Conservation (phyloP, 805 yeast species). For the Jamesozyma gamospora region DNA sequence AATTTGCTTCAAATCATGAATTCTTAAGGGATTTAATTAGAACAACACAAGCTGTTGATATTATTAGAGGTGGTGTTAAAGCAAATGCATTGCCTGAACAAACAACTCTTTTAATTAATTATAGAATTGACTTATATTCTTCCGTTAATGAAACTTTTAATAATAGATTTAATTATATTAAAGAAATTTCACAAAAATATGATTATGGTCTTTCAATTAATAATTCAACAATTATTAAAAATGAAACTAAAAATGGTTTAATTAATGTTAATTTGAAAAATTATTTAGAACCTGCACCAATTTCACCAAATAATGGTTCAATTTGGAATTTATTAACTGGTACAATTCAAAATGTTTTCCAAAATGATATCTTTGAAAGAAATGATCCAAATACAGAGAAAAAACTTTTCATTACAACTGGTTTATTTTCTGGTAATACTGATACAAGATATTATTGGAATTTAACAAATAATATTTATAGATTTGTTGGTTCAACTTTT, state of each 20-base stretch:
- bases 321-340: conserved; percentile 40
- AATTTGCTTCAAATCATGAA: conserved; percentile 11
- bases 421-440: conserved; percentile 48
- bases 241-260: conserved; percentile 23
- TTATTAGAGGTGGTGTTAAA: conserved; percentile 63
- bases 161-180: conserved; percentile 30
- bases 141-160: conserved; percentile 35
- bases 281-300: conserved; percentile 33
- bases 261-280: conserved; percentile 18
- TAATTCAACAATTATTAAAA: conserved; percentile 14
- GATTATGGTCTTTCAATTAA: conserved; percentile 36
- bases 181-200: conserved; percentile 37
- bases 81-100: conserved; percentile 69
- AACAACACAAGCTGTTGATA: conserved; percentile 62
- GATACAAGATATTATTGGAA: conserved; percentile 54
- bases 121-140: conserved; percentile 53
- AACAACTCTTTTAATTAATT: conserved; percentile 46
- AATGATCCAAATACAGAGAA: conserved; percentile 8
- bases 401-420: conserved; percentile 35
- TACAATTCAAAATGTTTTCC: conserved; percentile 44
- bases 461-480: conserved; percentile 44
- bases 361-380: conserved; percentile 35
- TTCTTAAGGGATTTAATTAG: conserved; percentile 34
- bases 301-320: conserved; percentile 29
- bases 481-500: conserved; percentile 30